Conservation (phyloP, 2,329 filamentous ascomycete genomes). For the Parastagonospora nodorum region DNA sequence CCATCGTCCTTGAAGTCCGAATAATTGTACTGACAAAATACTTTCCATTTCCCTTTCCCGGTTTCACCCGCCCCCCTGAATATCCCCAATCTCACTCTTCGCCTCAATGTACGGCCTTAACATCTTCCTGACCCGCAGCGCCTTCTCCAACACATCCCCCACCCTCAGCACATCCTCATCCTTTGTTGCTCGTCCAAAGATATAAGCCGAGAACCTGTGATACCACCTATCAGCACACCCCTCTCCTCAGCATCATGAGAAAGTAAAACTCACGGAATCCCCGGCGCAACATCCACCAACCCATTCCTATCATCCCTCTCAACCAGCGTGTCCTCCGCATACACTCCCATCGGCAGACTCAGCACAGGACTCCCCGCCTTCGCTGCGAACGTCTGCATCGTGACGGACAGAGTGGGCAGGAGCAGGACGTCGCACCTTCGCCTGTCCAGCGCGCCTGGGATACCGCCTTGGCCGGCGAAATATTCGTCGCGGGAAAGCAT, state of each 20-base stretch:
- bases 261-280: conserved; percentile 49
- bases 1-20: no score
- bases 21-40: no score
- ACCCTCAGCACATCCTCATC: conserved; percentile 7
- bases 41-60: background rate
- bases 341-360: conserved; percentile 63
- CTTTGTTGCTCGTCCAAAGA: conserved; percentile 6
- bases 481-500: conserved; percentile 56
- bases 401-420: conserved; percentile 58
- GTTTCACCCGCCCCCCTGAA: background rate
- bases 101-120: conserved; percentile 8
- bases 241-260: no score
- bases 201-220: conserved; percentile 9
- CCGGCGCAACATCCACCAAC: conserved; percentile 50
- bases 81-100: background rate
- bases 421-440: conserved; percentile 63
- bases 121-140: background rate
- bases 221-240: no score
- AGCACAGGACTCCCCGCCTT: conserved; percentile 59
- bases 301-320: no score
- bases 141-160: conserved; percentile 7
- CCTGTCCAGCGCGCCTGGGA: conserved; percentile 60
- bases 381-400: conserved; percentile 43
- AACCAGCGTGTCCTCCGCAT: conserved; percentile 53
- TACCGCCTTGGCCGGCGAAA: conserved; percentile 60